Evolutionary conservation across 257 asterid species (phyloP), one percentile per base, ranked within the genome.

Genomic region (Salvia miltiorrhiza): DNA sequence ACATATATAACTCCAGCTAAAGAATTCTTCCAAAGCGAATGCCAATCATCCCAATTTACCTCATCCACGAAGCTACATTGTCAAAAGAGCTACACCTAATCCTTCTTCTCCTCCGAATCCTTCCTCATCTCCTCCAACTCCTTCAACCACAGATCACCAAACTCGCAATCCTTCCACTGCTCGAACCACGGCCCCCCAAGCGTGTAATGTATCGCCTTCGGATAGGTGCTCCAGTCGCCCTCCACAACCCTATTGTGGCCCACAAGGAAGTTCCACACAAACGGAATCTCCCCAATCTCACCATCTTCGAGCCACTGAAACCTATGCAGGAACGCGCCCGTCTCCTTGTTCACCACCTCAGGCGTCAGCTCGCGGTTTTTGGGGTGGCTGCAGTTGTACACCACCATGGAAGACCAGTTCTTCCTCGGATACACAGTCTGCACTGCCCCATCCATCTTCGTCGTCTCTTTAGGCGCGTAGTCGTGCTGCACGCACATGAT

Each of bases 121-220:
- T 78, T 76, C 69, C 84, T 65, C 21, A 54, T 84, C 72, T 86
- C 98, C 49, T 86, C 88, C 81, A 89, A 78, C 76, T 89, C 95
- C 59, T 79, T 82, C 83, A 92, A 73, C 98, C 98, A 92, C 41
- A 92, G 69, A 71, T 84, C 90, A 23, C 87, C 95, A 78, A 92
- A 92, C 74, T 86, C 94, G 19, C 98, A 92, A 77, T 89, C 93
- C 79, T 84, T 92, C 93, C 96, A 92, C 44, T 85, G 89, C 80
- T 92, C 96, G 17, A 92, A 92, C 98, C 98, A 92, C 16, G 98
- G 98, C 7, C 98, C 98, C 1, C 96, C 97, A n/a, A 87, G 87
- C 7, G 95, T 92, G 32, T 89, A 89, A 79, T 92, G 98, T 43
- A 92, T 83, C 0, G 96, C 91, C 78, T 77, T 92, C 0, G 95